Percentiles rank a stretch among this genome's conserved stretches.
phyloP scores from a whole-genome alignment of 2,329 filamentous ascomycete genomes.

The Drechmeria coniospora region DNA sequence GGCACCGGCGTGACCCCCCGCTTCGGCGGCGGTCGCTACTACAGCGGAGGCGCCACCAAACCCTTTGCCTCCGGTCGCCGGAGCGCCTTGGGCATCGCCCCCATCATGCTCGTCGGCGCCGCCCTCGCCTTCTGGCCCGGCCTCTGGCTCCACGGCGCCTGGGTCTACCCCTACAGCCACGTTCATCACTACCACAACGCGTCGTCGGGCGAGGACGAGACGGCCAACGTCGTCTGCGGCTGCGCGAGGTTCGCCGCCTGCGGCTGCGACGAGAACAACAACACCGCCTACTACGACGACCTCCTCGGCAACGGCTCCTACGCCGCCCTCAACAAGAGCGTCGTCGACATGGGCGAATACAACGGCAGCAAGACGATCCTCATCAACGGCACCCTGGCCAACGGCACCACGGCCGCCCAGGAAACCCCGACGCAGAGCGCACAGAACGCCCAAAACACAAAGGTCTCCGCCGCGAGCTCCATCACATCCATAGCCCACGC shows the following conservation, averaged over 20 bases:
- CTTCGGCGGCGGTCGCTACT: slow-evolving; percentile 49
- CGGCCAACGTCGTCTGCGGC: slow-evolving; percentile 26
- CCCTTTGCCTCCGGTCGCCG: slow-evolving; percentile 46
- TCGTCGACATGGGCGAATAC: slow-evolving; percentile 41
- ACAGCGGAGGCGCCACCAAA: slow-evolving; percentile 45
- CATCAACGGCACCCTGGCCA: slow-evolving; percentile 61
- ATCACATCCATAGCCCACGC: slow-evolving; percentile 19
- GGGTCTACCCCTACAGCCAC: slow-evolving; percentile 36
- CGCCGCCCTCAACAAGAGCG: slow-evolving; percentile 38
- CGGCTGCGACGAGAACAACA: slow-evolving; percentile 53
- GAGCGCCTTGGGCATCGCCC: slow-evolving; percentile 33
- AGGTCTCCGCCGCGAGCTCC: slow-evolving; percentile 17
- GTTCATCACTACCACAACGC: slow-evolving; percentile 32
- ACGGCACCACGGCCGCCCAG: slow-evolving; percentile 46
- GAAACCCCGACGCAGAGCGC: slow-evolving; percentile 17
- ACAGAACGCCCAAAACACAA: too few relatives aligned
- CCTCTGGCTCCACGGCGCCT: slow-evolving; percentile 47
- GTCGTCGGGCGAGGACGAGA: slow-evolving; percentile 25
- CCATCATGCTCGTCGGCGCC: slow-evolving; percentile 33
- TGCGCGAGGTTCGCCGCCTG: slow-evolving; percentile 36
- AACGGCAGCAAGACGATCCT: slow-evolving; percentile 38
- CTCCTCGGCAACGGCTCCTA: slow-evolving; percentile 53
- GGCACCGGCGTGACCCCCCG: slow-evolving; percentile 41
- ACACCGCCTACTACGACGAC: slow-evolving; percentile 41
- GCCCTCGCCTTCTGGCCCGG: slow-evolving; percentile 46